Percentiles rank a stretch among this genome's conserved stretches.
Conservation (phyloP, 768 basidiomycete species). For the Gelatoporia subvermispora region DNA sequence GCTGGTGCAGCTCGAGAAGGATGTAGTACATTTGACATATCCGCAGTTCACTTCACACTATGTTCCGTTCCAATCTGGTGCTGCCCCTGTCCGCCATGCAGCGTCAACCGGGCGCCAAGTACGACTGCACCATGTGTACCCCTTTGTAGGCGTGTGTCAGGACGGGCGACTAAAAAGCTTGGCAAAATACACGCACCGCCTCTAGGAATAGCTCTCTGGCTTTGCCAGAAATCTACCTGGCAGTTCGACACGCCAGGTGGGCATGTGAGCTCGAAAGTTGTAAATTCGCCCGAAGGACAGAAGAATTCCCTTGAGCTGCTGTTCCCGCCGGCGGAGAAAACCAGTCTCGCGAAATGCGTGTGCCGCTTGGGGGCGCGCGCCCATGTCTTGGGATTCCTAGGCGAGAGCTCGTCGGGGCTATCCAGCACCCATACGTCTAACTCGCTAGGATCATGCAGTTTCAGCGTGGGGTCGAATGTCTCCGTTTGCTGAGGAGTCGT, state of each 20-base stretch:
- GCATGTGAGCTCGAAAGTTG: constrained; percentile 10
- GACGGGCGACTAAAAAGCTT: no score
- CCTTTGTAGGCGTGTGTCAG: no score
- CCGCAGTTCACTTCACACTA: no score
- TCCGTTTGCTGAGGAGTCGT: neutral
- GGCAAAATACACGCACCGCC: constrained; percentile 9
- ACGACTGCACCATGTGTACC: no score
- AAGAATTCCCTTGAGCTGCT: constrained; percentile 4
- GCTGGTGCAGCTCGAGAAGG: no score
- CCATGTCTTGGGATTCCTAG: neutral
- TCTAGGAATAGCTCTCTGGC: constrained; percentile 2
- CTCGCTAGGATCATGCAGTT: neutral
- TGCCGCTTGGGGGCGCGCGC: constrained; percentile 3
- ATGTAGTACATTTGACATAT: no score
- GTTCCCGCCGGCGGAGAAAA: neutral
- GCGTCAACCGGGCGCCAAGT: no score
- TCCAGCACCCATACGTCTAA: constrained; percentile 15
- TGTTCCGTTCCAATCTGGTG: no score
- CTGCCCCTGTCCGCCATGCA: no score
- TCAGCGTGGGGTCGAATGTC: constrained; percentile 2
- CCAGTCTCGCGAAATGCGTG: constrained; percentile 6
- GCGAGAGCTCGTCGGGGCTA: constrained; percentile 5
- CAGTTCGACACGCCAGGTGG: neutral
- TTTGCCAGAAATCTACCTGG: constrained; percentile 12
- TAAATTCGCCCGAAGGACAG: constrained; percentile 8